A percentile compares a stretch with the other conserved stretches of the same genome.
Conservation (phyloP, 805 yeast genomes). For the Candida parachauliodes region DNA sequence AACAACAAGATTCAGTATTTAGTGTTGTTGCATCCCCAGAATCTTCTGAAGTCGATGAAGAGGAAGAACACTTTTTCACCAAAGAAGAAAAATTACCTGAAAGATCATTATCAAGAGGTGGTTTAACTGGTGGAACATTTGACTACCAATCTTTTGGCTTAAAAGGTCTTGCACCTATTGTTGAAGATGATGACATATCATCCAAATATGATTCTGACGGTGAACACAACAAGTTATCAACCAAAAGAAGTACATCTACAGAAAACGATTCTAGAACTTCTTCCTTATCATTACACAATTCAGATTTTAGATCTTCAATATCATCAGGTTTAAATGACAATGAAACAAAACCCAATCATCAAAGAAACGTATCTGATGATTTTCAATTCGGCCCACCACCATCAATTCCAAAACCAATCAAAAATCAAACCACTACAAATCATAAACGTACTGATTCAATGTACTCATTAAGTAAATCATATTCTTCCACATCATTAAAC, state of each 20-base stretch:
- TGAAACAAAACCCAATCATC: constrained; percentile 2
- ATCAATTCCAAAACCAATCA: constrained; percentile 5
- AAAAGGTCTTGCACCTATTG: constrained; percentile 37
- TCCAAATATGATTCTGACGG: constrained; percentile 29
- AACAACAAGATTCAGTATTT: constrained; percentile 8
- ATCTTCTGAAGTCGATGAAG: constrained; percentile 14
- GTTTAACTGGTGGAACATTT: constrained; percentile 14
- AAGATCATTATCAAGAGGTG: constrained; percentile 10
- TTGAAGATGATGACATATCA: constrained; percentile 31
- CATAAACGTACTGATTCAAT: constrained; percentile 8
- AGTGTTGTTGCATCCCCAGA: constrained; percentile 15
- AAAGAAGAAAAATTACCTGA: constrained; percentile 6
- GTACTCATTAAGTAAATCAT: neutral
- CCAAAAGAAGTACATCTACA: constrained; percentile 16
- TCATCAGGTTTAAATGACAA: constrained; percentile 28
- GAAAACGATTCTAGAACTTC: constrained; percentile 29
- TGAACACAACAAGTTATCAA: constrained; percentile 11
- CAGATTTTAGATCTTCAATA: constrained; percentile 35
- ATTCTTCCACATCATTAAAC: neutral
- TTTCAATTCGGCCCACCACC: constrained; percentile 8
- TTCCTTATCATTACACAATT: constrained; percentile 35
- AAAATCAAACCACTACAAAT: neutral
- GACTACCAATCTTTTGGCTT: constrained; percentile 22
- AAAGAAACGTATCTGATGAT: constrained; percentile 7
- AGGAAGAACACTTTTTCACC: constrained; percentile 1